phyloP scores from a whole-genome alignment of 23 red algal species.

The Gracilaria caudata region DNA sequence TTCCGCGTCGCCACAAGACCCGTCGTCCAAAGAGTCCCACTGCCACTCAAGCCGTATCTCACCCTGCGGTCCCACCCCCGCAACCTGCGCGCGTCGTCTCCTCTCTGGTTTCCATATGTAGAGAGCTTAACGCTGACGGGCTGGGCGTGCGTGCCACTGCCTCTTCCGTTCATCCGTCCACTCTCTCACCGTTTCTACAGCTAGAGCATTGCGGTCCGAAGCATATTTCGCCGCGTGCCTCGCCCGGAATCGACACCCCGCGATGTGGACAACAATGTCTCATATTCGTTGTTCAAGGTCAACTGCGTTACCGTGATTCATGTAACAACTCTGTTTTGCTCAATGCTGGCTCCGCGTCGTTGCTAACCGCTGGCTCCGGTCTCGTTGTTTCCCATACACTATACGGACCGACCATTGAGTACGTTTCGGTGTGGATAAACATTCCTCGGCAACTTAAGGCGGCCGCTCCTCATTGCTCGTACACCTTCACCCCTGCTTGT shows the following conservation, averaged over 20 bases:
- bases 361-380: conserved; percentile 49
- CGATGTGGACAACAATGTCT: conserved; percentile 56
- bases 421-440: conserved; percentile 64
- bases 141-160: conserved; percentile 32
- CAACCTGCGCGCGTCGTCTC: conserved; percentile 27
- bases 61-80: neutral
- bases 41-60: neutral
- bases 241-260: conserved; percentile 22
- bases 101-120: conserved; percentile 17
- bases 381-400: conserved; percentile 50
- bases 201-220: conserved; percentile 53
- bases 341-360: conserved; percentile 19
- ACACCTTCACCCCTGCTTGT: conserved; percentile 18
- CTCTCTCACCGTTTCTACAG: conserved; percentile 48
- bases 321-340: conserved; percentile 12
- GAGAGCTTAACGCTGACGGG: conserved; percentile 45
- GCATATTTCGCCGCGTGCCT: neutral
- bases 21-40: conserved; percentile 15
- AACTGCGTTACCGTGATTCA: conserved; percentile 38
- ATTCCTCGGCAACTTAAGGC: conserved; percentile 36
- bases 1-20: conserved; percentile 25
- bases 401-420: conserved; percentile 40
- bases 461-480: conserved; percentile 9
- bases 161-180: conserved; percentile 33
- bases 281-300: conserved; percentile 35